A percentile compares a stretch with the other conserved stretches of the same genome.
Evolutionary conservation across 495 filamentous ascomycete genomes (phyloP).

Genomic region (Penicillium robsamsonii): DNA sequence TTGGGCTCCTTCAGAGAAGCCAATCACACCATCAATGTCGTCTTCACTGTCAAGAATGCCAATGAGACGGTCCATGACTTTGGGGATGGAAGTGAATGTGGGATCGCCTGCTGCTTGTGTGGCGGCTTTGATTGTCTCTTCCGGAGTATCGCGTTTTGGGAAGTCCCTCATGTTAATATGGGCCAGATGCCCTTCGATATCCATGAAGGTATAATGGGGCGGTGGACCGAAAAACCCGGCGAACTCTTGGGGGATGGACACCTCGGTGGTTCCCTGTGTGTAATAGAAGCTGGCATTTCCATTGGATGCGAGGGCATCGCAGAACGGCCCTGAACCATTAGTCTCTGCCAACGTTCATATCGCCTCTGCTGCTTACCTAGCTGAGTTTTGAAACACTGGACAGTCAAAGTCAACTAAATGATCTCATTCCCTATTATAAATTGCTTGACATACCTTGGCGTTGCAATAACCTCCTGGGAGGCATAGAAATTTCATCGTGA

Average conservation of each 20-base stretch:
- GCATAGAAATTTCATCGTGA: constrained; percentile 31
- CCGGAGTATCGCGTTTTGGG: constrained; percentile 24
- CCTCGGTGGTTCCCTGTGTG: constrained; percentile 24
- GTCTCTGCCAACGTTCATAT: neutral
- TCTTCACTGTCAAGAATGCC: constrained; percentile 33
- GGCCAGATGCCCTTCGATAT: constrained; percentile 9
- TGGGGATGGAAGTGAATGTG: constrained; percentile 9
- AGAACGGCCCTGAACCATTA: constrained; percentile 21
- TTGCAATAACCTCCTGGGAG: constrained; percentile 29
- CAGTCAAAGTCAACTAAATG: neutral
- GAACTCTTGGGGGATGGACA: constrained; percentile 15
- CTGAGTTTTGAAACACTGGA: constrained; percentile 26
- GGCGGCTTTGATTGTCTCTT: constrained; percentile 19
- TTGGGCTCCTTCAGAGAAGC: constrained; percentile 61
- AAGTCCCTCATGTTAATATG: constrained; percentile 22
- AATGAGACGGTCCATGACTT: constrained; percentile 20
- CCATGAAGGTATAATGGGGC: constrained; percentile 26
- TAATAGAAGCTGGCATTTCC: constrained; percentile 24
- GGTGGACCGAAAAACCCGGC: constrained; percentile 32
- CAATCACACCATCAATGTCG: constrained; percentile 44
- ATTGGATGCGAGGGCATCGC: constrained; percentile 15
- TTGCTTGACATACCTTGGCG: constrained; percentile 19
- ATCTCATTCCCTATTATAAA: neutral
- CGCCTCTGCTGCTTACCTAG: constrained; percentile 20
- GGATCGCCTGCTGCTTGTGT: constrained; percentile 12